A percentile compares a stretch with the other conserved stretches of the same genome.
These are phyloP conservation scores for Fremontodendron californicum DNA, from an alignment of 345 rosid species.

Conservation along the genomic window DNA sequence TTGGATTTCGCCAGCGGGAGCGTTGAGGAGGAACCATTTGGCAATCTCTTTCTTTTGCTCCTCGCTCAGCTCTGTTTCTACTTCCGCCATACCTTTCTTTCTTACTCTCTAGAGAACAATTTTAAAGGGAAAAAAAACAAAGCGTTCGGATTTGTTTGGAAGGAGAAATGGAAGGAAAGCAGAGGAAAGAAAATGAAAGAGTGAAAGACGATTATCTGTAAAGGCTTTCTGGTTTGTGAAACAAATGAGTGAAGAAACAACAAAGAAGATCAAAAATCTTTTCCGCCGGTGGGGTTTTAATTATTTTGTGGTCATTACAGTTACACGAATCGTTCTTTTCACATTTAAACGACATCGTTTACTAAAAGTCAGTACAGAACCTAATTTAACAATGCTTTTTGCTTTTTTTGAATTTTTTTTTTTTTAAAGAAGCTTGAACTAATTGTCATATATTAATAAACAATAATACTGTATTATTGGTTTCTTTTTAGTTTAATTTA, in stretches of 20 bases:
- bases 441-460: no score
- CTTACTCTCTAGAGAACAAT: no score
- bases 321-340: no score
- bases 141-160: background rate
- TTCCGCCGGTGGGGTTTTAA: conserved; percentile 16
- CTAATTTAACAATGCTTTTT: no score
- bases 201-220: conserved; percentile 22
- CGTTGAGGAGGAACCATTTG: conserved; percentile 94
- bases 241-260: background rate
- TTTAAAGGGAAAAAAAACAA: background rate
- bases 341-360: no score
- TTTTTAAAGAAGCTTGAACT: no score
- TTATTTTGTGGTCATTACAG: background rate
- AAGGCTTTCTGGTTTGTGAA: conserved; percentile 13
- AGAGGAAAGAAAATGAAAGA: no score
- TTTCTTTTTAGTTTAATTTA: no score
- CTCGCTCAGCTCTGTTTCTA: conserved; percentile 52
- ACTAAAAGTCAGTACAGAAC: no score
- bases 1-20: conserved; percentile 97
- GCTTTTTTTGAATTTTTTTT: no score
- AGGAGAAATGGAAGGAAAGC: background rate
- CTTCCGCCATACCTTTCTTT: conserved; percentile 48
- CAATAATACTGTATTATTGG: no score
- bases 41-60: conserved; percentile 94
- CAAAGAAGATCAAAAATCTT: no score